phyloP scores from a whole-genome alignment of 345 rosid species.

The Passiflora organensis region DNA sequence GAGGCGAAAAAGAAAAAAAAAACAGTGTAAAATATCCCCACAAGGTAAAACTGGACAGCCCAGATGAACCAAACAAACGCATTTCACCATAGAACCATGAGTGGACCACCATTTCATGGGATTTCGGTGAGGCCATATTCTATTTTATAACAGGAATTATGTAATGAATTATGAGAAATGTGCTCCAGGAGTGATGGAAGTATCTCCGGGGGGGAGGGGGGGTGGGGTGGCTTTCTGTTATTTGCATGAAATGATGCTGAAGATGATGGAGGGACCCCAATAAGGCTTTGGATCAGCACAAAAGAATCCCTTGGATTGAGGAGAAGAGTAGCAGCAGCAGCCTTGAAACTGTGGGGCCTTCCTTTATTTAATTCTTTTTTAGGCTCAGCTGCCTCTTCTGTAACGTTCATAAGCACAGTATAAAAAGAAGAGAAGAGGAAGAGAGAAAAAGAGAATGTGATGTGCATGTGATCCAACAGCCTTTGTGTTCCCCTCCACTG shows the following conservation, averaged over 20 bases:
- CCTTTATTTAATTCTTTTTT: not conserved
- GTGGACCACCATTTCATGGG: not conserved
- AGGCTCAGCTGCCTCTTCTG: conserved; percentile 11
- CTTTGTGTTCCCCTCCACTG: conserved; percentile 66
- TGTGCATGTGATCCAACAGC: conserved; percentile 82
- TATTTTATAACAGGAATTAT: conserved; percentile 6
- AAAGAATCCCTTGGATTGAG: conserved; percentile 64
- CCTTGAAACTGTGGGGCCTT: conserved; percentile 45
- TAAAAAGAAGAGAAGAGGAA: conserved; percentile 48
- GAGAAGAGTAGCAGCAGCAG: conserved; percentile 35
- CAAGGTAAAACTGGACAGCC: conserved; percentile 4
- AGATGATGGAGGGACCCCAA: conserved; percentile 60
- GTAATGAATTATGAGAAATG: too few relatives aligned
- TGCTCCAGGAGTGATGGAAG: conserved; percentile 13
- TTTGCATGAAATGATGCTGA: conserved; percentile 58
- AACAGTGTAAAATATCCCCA: not conserved
- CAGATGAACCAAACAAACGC: conserved; percentile 14
- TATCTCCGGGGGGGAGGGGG: conserved; percentile 33
- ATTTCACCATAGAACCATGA: conserved; percentile 28
- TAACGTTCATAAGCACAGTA: conserved; percentile 44
- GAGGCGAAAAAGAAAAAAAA: not conserved
- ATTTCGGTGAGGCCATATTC: too few relatives aligned
- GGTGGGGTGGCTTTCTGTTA: conserved; percentile 30
- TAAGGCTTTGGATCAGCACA: conserved; percentile 33
- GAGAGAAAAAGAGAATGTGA: conserved; percentile 39